Conservation (phyloP, 2,329 filamentous ascomycete species). For the Stemphylium beticola region DNA sequence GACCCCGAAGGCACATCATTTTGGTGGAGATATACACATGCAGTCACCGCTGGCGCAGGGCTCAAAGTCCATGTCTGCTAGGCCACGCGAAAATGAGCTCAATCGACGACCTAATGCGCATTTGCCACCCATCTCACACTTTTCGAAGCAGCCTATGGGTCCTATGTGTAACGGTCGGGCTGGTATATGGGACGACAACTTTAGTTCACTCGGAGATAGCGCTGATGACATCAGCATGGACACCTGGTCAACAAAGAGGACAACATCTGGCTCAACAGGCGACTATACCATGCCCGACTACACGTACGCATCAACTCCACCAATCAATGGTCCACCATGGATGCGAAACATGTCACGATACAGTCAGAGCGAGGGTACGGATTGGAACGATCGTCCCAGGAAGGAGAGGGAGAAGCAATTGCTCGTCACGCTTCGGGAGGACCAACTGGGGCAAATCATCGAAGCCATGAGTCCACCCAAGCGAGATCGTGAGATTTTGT, state of each 20-base stretch:
- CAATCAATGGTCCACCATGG: slow-evolving; percentile 20
- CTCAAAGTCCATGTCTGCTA: slow-evolving; percentile 13
- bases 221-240: slow-evolving; percentile 30
- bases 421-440: slow-evolving; percentile 32
- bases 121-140: slow-evolving; percentile 22
- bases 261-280: slow-evolving; percentile 14
- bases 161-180: slow-evolving; percentile 5
- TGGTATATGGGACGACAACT: slow-evolving; percentile 23
- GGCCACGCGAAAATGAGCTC: slow-evolving; percentile 22
- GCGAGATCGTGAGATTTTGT: slow-evolving; percentile 65
- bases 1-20: slow-evolving; percentile 3
- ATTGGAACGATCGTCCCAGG: slow-evolving; percentile 7
- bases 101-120: slow-evolving; percentile 24
- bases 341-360: not conserved
- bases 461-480: slow-evolving; percentile 35
- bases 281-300: slow-evolving; percentile 29
- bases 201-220: slow-evolving; percentile 13
- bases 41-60: slow-evolving; percentile 19
- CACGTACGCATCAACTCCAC: slow-evolving; percentile 13
- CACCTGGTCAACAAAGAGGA: slow-evolving; percentile 28
- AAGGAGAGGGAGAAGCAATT: slow-evolving; percentile 25
- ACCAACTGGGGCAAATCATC: slow-evolving; percentile 38
- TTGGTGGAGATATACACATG: slow-evolving; percentile 5
- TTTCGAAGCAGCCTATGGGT: slow-evolving; percentile 15
- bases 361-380: slow-evolving; percentile 2